Evolutionary conservation across 176 grass and related monocot genomes (phyloP).

Genomic region (Oryza meyeriana): DNA sequence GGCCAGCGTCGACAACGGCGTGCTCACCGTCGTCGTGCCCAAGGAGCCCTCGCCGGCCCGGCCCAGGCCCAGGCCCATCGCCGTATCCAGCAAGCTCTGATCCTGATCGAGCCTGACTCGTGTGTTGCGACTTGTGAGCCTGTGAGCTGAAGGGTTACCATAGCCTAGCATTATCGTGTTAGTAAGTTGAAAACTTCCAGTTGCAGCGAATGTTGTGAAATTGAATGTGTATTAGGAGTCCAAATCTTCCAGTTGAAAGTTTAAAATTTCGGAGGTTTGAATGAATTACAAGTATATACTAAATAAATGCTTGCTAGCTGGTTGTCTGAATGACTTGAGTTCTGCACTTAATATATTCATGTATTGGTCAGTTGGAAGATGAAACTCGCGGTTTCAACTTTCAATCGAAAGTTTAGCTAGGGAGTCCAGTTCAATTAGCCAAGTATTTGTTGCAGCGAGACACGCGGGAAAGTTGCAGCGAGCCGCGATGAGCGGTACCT

Average conservation of each 20-base stretch:
- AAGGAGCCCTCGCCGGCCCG: constrained; percentile 54
- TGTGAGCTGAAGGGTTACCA: not conserved
- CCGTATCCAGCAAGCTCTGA: constrained; percentile 86
- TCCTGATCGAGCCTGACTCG: not conserved
- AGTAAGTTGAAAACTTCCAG: no score
- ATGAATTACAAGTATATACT: not conserved
- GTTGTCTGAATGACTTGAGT: not conserved
- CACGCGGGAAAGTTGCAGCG: no score
- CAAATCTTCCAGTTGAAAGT: not conserved
- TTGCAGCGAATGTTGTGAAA: not conserved
- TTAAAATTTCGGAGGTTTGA: not conserved
- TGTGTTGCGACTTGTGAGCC: not conserved
- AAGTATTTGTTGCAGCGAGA: no score
- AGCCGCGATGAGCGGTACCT: no score
- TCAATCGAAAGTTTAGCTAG: no score
- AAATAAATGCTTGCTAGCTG: no score
- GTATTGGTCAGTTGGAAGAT: no score
- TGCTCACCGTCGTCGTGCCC: constrained; percentile 72
- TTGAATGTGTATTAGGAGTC: not conserved
- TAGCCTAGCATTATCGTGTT: not conserved
- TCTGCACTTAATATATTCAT: not conserved
- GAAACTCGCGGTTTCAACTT: no score
- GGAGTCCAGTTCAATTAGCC: no score
- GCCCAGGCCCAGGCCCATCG: constrained; percentile 58
- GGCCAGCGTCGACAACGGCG: constrained; percentile 68